These are phyloP conservation scores for Scolecobasidium constrictum DNA, from an alignment of 2,329 filamentous ascomycete species.

Conservation along the genomic window DNA sequence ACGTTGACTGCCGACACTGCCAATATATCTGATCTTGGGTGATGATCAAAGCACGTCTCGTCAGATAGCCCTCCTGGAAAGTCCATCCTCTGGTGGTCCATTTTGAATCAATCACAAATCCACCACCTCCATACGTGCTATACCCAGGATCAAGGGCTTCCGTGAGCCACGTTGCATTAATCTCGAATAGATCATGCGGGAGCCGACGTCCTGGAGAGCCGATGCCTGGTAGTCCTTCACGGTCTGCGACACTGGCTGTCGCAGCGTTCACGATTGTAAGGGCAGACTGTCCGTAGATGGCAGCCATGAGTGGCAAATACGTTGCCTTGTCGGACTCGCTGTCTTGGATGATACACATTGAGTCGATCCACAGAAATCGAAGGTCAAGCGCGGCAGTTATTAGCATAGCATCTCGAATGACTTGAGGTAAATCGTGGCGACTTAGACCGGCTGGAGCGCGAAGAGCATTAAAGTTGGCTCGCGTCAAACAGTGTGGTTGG, in stretches of 20 bases:
- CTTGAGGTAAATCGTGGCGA: not conserved
- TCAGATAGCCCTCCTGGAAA: not conserved
- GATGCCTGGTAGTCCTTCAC: not conserved
- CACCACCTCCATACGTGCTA: not conserved
- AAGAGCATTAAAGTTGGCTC: not conserved
- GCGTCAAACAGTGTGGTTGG: not conserved
- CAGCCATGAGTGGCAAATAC: not conserved
- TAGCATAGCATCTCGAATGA: not conserved
- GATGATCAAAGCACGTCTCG: not conserved
- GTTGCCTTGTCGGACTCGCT: not conserved
- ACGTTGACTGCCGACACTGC: not conserved
- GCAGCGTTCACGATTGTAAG: not conserved
- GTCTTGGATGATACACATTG: not conserved
- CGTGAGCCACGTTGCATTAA: not conserved
- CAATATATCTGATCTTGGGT: not conserved
- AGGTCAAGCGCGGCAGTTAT: not conserved
- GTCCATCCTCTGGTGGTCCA: slow-evolving; percentile 2
- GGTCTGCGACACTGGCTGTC: not conserved
- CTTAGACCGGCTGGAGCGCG: not conserved
- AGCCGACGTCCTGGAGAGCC: not conserved
- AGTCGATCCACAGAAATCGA: slow-evolving; percentile 1
- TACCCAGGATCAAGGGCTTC: not conserved
- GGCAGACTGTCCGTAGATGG: not conserved
- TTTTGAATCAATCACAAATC: not conserved
- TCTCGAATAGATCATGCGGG: not conserved